Base-by-base conservation (phyloP, 176 grass and related monocot genomes). In the Oryza glaberrima region DNA sequence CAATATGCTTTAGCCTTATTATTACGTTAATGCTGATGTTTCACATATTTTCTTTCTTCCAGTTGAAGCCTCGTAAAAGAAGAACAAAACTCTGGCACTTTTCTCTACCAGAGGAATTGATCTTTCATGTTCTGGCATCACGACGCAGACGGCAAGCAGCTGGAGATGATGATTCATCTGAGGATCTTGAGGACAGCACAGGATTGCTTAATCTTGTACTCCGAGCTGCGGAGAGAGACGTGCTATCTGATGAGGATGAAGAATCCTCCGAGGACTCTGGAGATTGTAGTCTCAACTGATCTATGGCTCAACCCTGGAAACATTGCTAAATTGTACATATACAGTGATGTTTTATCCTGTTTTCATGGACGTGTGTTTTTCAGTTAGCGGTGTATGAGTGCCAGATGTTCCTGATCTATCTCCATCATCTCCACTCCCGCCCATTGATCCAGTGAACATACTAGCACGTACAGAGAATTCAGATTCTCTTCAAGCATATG, bases 171-270 rank as follows among this genome's bases (percentile, higher is more conserved):
- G 83, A 80, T 81, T 73, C 69, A 28, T 77, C 74, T 25, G 86
- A 86, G 45, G 79, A 92, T 68, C 20, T 48, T 56, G 56, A 72
- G 46, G 81, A 65, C 51, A 86, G 78, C 43, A 17, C 89, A 48
- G 83, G 88, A 65, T 82, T 98, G 70, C 47, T 90, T 64, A 69
- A 86, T 85, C 82, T 94, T 81, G 74, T 98, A 69, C 20, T 95
- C 77, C 78, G 46, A 28, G 56, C 83, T 65, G 83, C 78, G 56
- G 77, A 81, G 66, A 79, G 79, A 86, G 88, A 86, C 71, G 67
- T 52, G 70, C 91, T 82, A 48, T 88, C 85, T 49, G 83, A 80
- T 22, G 88, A 88, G 56, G 89, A 88, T 64, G 90, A 97, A 70
- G 90, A 98, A 49, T 65, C 79, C 56, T 91, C 88, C 40, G 95